Evolutionary conservation across 1,139 yeast genomes (phyloP), one percentile per base, ranked within the genome.

Genomic region (Spencermartinsiella ligniputridi): DNA sequence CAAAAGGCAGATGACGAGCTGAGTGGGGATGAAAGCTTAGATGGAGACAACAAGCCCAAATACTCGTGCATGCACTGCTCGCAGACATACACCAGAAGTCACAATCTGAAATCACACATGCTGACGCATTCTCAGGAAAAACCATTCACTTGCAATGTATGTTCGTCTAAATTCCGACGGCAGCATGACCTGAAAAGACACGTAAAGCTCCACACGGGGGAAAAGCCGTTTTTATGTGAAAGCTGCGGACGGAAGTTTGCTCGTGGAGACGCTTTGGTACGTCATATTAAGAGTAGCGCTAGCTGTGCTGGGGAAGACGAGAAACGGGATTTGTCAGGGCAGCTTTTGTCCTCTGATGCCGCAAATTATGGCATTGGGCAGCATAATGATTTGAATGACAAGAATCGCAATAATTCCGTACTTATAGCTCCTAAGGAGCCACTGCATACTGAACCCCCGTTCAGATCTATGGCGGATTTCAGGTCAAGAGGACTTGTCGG

Each of bases 181-280:
- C 74, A 79, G 32, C 92, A 85, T 60, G 95, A 86, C 61, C 70
- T 85, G 54, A 83, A 80, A 58, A 71, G 95, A 37, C 95, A 86
- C 58, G 78, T 77, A 51, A 82, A 81, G 60, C 69, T 82, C 29
- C 95, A 86, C 58, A 77, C 89, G 0, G 92, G 92, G 33, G 88
- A 79, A 53, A 80, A 78, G 59, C 90, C 92, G 1, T 82, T 68
- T 58, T 64, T 63, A 27, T 85, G 95, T 62, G 67, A 64, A 8
- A 68, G 69, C 44, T 86, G 95, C 63, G 76, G 78, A 12, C 71
- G 86, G 40, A 68, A 73, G 42, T 86, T 86, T 67, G 88, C 94
- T 1, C 68, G 95, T 22, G 81, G 83, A 1, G 95, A 86, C 62
- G 90, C 95, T 0, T 69, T 86, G 30, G 75, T 80, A 2, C 70